These are phyloP conservation scores for Cladosporium sp. DNA, from an alignment of 2,329 filamentous ascomycete genomes.

Conservation along the genomic window DNA sequence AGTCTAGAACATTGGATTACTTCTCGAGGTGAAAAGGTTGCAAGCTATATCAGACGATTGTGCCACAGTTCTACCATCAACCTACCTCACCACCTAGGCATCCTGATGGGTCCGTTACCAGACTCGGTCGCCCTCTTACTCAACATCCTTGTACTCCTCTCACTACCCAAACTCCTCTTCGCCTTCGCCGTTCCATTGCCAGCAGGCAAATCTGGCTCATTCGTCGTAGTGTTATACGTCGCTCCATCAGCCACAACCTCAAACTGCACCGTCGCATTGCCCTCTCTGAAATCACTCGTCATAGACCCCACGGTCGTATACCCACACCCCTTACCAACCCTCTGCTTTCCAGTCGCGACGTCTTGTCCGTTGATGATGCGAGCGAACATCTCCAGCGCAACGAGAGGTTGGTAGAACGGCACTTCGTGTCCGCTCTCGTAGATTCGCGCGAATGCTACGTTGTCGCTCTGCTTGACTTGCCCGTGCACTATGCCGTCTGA, in stretches of 20 bases:
- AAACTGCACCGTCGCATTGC: slow-evolving; percentile 44
- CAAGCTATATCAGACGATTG: too few relatives aligned
- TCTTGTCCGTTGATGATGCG: slow-evolving; percentile 46
- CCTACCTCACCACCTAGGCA: background rate
- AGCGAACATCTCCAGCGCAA: slow-evolving; percentile 47
- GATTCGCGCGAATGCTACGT: slow-evolving; percentile 49
- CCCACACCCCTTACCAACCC: slow-evolving; percentile 2
- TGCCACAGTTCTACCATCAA: too few relatives aligned
- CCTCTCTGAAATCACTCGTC: slow-evolving; percentile 35
- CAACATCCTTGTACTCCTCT: background rate
- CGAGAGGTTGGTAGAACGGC: slow-evolving; percentile 50
- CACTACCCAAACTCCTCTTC: background rate
- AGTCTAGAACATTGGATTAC: too few relatives aligned
- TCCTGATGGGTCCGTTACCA: background rate
- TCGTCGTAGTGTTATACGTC: slow-evolving; percentile 39
- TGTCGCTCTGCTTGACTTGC: slow-evolving; percentile 49
- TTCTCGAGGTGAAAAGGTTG: too few relatives aligned
- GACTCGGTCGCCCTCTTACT: slow-evolving; percentile 1
- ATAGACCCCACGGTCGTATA: slow-evolving; percentile 24
- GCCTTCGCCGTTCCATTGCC: slow-evolving; percentile 6
- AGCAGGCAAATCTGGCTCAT: slow-evolving; percentile 14
- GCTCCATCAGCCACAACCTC: slow-evolving; percentile 39
- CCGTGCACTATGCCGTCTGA: slow-evolving; percentile 48
- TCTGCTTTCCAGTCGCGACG: slow-evolving; percentile 45
- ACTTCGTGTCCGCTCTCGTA: slow-evolving; percentile 49